Percentiles rank a stretch among this genome's conserved stretches.
These are phyloP conservation scores for Saccharomyces hybrid DNA, from an alignment of 1,139 yeast species.

Conservation along the genomic window DNA sequence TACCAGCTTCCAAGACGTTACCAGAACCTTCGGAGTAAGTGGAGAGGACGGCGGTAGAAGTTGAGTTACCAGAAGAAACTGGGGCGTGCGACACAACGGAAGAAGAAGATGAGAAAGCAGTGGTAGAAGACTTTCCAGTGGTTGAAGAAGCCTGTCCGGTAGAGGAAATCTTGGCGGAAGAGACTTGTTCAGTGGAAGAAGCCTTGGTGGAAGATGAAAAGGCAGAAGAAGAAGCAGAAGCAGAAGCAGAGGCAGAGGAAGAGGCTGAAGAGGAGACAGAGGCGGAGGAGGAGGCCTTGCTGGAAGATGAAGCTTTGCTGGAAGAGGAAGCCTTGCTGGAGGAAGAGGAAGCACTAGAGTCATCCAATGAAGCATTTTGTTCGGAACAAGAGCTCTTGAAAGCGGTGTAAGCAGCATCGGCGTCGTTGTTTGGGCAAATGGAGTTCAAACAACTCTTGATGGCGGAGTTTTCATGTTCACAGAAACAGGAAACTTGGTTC, in stretches of 20 bases:
- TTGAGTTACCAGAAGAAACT: slow-evolving; percentile 2
- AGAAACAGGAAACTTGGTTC: slow-evolving; percentile 53
- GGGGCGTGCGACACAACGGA: slow-evolving; percentile 5
- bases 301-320: slow-evolving; percentile 21
- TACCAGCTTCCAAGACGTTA: slow-evolving; percentile 25
- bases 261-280: slow-evolving; percentile 15
- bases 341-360: slow-evolving; percentile 11
- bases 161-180: slow-evolving; percentile 16
- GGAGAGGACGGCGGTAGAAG: slow-evolving; percentile 11
- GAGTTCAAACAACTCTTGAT: slow-evolving; percentile 53
- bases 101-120: slow-evolving; percentile 5
- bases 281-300: slow-evolving; percentile 25
- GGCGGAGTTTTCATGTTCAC: slow-evolving; percentile 44
- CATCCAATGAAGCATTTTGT: slow-evolving; percentile 32
- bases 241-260: slow-evolving; percentile 6
- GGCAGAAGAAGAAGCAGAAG: slow-evolving; percentile 9
- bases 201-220: slow-evolving; percentile 20
- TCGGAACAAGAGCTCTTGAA: slow-evolving; percentile 50
- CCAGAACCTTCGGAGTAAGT: slow-evolving; percentile 27
- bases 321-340: slow-evolving; percentile 19
- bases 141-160: slow-evolving; percentile 6
- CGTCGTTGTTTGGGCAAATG: slow-evolving; percentile 57
- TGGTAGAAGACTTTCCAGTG: slow-evolving; percentile 19
- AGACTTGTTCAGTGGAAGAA: slow-evolving; percentile 6
- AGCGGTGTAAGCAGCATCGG: slow-evolving; percentile 49